phyloP scores from a whole-genome alignment of 345 rosid genomes.

The Cardiospermum halicacabum region DNA sequence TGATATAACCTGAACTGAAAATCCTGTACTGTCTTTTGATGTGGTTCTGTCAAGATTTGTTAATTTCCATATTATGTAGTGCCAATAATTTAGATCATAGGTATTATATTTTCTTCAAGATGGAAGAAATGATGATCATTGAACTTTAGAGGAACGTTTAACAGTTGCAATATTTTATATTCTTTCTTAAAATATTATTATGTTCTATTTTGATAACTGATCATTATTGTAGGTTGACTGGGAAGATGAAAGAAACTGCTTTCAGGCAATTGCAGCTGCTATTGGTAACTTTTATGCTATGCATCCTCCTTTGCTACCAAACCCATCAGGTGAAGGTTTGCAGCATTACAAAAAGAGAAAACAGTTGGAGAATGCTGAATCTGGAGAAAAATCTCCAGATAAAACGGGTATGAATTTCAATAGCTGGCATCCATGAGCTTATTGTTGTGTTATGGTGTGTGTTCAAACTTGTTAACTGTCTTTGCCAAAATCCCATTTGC shows the following conservation, averaged over 20 bases:
- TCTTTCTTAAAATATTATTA: background rate
- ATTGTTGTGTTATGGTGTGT: background rate
- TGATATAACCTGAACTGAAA: background rate
- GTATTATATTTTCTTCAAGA: background rate
- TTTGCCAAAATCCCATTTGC: background rate
- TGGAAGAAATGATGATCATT: background rate
- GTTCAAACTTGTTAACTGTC: background rate
- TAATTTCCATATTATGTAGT: background rate
- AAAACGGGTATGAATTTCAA: conserved; percentile 33
- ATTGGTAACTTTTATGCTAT: conserved; percentile 85
- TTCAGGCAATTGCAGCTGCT: conserved; percentile 85
- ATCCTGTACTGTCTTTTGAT: background rate
- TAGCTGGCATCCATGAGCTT: background rate
- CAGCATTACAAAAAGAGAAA: conserved; percentile 50
- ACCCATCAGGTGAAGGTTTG: conserved; percentile 72
- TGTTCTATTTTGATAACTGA: conserved; percentile 7
- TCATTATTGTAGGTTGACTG: conserved; percentile 62
- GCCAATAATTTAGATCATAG: background rate
- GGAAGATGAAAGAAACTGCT: conserved; percentile 81
- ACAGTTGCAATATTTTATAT: background rate
- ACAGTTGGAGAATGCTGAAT: conserved; percentile 25
- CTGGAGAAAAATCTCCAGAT: conserved; percentile 18
- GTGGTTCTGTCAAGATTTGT: background rate
- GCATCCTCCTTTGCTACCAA: conserved; percentile 89
- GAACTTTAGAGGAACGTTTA: background rate